phyloP scores from a whole-genome alignment of 164 flowering plant species.

The Piper betle region DNA sequence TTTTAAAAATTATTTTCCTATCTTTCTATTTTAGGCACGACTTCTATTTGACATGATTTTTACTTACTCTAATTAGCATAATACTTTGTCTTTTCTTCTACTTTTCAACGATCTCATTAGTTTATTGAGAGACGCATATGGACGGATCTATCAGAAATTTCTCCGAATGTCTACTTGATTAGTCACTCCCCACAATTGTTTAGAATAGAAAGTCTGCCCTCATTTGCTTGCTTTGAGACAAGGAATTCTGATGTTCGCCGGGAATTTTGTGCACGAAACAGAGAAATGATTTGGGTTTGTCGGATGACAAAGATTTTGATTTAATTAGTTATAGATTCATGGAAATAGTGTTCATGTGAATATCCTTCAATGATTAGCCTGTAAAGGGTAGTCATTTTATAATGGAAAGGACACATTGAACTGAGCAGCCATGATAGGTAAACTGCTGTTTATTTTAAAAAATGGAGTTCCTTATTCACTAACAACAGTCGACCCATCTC shows the following conservation, averaged over 20 bases:
- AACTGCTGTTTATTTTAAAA: no score
- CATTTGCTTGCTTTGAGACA: neutral
- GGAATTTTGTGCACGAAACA: neutral
- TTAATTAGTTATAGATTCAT: neutral
- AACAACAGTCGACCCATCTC: no score
- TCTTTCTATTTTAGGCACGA: neutral
- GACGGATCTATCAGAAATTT: neutral
- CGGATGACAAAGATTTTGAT: neutral
- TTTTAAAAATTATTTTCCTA: neutral
- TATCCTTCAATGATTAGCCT: neutral
- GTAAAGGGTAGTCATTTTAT: neutral
- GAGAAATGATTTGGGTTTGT: no score
- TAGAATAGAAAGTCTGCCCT: neutral
- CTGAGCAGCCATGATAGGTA: no score
- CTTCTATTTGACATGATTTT: neutral
- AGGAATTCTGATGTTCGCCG: neutral
- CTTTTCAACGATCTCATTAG: neutral
- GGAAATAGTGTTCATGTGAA: neutral
- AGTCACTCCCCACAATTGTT: neutral
- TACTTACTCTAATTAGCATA: no score
- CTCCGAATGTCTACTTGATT: neutral
- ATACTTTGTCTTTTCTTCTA: no score
- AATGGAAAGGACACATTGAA: no score
- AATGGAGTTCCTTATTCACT: no score
- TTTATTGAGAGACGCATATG: no score